phyloP scores from a whole-genome alignment of 257 asterid species.

The Anisodus tanguticus region DNA sequence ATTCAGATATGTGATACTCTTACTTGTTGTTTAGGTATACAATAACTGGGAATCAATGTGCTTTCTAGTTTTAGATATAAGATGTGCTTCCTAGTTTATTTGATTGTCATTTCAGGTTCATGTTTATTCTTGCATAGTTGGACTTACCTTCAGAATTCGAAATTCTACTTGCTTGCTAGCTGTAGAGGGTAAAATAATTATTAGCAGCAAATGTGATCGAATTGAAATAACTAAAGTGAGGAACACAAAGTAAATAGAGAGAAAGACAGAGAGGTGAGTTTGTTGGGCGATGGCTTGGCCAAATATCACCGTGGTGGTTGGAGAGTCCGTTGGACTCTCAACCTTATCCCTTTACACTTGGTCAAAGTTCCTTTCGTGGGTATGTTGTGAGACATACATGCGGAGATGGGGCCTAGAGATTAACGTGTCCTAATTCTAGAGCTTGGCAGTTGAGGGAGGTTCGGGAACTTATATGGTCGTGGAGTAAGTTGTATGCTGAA shows the following conservation, averaged over 20 bases:
- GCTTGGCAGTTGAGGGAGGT: neutral
- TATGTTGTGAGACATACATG: neutral
- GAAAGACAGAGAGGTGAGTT: neutral
- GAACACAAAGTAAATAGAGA: neutral
- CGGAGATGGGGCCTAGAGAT: neutral
- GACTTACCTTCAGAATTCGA: neutral
- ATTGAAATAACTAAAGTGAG: neutral
- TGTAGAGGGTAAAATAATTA: slow-evolving; percentile 1
- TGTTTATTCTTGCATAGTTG: neutral
- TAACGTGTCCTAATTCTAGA: neutral
- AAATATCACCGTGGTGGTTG: neutral
- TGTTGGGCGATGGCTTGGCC: neutral
- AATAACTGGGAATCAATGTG: neutral
- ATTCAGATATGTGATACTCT: neutral
- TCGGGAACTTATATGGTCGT: neutral
- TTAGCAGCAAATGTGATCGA: neutral
- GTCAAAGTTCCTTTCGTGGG: neutral
- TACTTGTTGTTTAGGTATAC: neutral
- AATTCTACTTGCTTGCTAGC: neutral
- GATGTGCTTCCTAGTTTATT: neutral
- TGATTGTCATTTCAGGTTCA: neutral
- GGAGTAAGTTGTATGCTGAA: neutral
- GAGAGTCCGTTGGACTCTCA: neutral
- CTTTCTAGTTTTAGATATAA: neutral
- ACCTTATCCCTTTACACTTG: neutral